Percentiles rank a stretch among this genome's conserved stretches.
Evolutionary conservation across 2,329 filamentous ascomycete species (phyloP).

Genomic region (Cladobotryum protrusum): DNA sequence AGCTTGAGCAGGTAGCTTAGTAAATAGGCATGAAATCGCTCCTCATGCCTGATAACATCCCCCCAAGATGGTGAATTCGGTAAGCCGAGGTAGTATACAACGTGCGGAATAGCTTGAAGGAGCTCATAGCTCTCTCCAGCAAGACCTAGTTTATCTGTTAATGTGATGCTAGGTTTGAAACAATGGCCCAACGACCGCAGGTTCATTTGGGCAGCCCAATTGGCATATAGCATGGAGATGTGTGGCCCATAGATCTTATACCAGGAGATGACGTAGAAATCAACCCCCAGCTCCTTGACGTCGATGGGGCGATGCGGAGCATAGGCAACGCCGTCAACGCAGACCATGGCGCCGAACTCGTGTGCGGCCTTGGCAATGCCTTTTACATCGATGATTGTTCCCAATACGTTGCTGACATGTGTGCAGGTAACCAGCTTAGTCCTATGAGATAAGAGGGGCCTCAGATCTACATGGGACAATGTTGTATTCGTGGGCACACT

Average conservation of each 20-base stretch:
- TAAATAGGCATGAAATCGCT: constrained; percentile 50
- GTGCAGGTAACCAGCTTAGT: constrained; percentile 69
- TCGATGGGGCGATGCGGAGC: constrained; percentile 68
- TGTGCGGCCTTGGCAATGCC: constrained; percentile 50
- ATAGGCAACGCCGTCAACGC: constrained; percentile 70
- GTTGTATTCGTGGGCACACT: constrained; percentile 42
- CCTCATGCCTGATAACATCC: constrained; percentile 52
- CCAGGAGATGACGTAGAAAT: constrained; percentile 76
- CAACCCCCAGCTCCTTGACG: constrained; percentile 60
- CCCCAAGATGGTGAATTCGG: constrained; percentile 38
- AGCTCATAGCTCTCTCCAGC: constrained; percentile 68
- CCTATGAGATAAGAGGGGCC: constrained; percentile 51
- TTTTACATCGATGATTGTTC: constrained; percentile 60
- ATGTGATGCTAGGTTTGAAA: constrained; percentile 55
- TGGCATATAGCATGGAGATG: constrained; percentile 63
- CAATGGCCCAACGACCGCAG: constrained; percentile 56
- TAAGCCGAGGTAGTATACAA: constrained; percentile 55
- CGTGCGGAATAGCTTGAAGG: constrained; percentile 52
- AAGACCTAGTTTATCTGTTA: constrained; percentile 62
- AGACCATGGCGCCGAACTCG: constrained; percentile 49
- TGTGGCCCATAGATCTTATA: constrained; percentile 81
- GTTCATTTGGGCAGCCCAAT: constrained; percentile 46
- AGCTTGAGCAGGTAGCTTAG: constrained; percentile 52
- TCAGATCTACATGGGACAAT: constrained; percentile 51
- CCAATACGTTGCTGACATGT: constrained; percentile 68